These are phyloP conservation scores for Daldinia concentrica DNA, from an alignment of 495 filamentous ascomycete species.

Conservation along the genomic window DNA sequence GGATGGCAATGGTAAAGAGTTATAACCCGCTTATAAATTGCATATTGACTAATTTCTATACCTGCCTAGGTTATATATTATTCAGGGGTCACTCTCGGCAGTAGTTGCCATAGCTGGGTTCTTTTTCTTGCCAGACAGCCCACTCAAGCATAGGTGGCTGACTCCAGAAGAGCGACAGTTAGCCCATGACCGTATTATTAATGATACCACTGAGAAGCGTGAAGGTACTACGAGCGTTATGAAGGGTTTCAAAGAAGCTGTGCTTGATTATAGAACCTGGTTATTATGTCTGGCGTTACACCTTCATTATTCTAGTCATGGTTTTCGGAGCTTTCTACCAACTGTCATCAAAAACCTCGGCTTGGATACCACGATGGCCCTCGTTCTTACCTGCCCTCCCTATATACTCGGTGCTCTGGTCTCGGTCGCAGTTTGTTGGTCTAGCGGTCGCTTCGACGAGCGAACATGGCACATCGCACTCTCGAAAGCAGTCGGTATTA, in stretches of 20 bases:
- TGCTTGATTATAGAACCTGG: slow-evolving; percentile 53
- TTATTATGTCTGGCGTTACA: slow-evolving; percentile 47
- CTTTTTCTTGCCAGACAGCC: slow-evolving; percentile 54
- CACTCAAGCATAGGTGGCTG: slow-evolving; percentile 48
- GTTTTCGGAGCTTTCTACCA: slow-evolving; percentile 60
- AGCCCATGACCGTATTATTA: slow-evolving; percentile 49
- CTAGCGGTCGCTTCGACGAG: slow-evolving; percentile 56
- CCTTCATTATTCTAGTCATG: slow-evolving; percentile 49
- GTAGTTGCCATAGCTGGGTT: slow-evolving; percentile 53
- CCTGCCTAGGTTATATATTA: slow-evolving; percentile 48
- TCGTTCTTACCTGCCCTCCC: slow-evolving; percentile 58
- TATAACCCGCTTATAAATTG: not conserved
- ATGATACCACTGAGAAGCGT: slow-evolving; percentile 44
- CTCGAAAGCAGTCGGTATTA: slow-evolving; percentile 50
- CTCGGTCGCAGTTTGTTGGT: slow-evolving; percentile 50
- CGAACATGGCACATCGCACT: slow-evolving; percentile 60
- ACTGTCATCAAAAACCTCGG: slow-evolving; percentile 57
- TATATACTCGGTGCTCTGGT: slow-evolving; percentile 54
- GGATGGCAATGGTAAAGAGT: slow-evolving; percentile 48
- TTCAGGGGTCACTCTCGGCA: slow-evolving; percentile 55
- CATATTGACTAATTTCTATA: not conserved
- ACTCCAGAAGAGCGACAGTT: slow-evolving; percentile 50
- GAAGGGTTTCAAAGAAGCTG: slow-evolving; percentile 51
- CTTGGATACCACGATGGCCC: slow-evolving; percentile 53
- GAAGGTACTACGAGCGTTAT: slow-evolving; percentile 35